These are phyloP conservation scores for Rhodomyrtus psidioides DNA, from an alignment of 441 rosid genomes.

Conservation along the genomic window DNA sequence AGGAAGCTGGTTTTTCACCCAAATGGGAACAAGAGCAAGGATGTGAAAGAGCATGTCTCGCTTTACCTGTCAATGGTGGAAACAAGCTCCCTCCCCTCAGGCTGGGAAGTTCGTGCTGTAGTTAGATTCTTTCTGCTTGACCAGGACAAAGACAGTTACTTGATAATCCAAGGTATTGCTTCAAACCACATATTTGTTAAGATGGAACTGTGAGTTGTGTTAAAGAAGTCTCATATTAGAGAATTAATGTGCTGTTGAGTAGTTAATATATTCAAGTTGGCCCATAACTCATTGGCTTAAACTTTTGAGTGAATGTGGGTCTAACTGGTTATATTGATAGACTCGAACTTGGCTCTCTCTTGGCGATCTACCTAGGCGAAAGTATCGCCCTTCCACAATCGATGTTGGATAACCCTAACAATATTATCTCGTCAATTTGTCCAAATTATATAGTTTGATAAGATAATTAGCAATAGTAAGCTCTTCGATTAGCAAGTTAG, in stretches of 20 bases:
- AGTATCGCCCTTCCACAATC: no score
- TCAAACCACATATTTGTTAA: no score
- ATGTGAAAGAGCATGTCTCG: slow-evolving; percentile 42
- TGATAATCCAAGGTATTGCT: slow-evolving; percentile 46
- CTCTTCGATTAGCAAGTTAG: not conserved
- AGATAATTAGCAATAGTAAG: not conserved
- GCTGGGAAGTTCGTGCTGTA: slow-evolving; percentile 44
- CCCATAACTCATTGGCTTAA: no score
- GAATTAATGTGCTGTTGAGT: no score
- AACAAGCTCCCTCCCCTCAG: slow-evolving; percentile 26
- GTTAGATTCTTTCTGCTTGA: slow-evolving; percentile 49
- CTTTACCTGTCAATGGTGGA: slow-evolving; percentile 39
- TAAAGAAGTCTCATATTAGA: no score
- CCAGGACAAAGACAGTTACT: slow-evolving; percentile 46
- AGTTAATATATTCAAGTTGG: no score
- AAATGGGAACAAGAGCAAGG: slow-evolving; percentile 53
- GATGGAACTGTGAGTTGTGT: no score
- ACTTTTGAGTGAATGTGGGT: no score
- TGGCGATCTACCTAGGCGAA: no score
- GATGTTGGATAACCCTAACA: no score
- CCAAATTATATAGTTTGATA: fast-evolving
- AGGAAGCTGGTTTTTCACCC: slow-evolving; percentile 67
- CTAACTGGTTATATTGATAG: no score
- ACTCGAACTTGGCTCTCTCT: no score
- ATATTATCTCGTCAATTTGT: not conserved